Evolutionary conservation across 2,329 filamentous ascomycete genomes (phyloP).

Genomic region (Dactylellina sp.): DNA sequence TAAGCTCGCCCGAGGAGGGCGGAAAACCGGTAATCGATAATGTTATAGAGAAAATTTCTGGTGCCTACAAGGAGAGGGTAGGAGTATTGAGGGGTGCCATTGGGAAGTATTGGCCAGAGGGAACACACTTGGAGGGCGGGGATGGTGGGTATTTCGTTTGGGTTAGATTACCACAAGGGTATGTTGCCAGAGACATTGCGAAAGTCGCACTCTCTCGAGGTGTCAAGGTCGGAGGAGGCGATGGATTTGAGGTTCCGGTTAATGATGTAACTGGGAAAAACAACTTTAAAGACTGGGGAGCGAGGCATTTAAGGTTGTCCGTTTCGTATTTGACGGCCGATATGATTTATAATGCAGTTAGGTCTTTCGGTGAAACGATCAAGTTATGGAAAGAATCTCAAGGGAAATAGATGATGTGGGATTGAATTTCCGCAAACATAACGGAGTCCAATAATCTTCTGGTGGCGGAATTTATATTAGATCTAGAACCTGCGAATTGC

Average conservation of each 20-base stretch:
- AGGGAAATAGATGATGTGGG: background rate
- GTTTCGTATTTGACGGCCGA: constrained; percentile 59
- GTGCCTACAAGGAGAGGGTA: constrained; percentile 69
- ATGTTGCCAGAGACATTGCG: constrained; percentile 70
- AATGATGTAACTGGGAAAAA: constrained; percentile 57
- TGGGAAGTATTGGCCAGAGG: constrained; percentile 72
- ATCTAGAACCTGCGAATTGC: too few relatives aligned
- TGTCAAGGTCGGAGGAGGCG: constrained; percentile 76
- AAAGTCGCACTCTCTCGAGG: constrained; percentile 70
- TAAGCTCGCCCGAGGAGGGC: constrained; percentile 66
- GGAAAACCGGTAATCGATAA: constrained; percentile 62
- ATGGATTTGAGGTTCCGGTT: constrained; percentile 73
- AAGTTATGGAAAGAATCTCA: constrained; percentile 34
- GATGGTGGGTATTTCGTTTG: constrained; percentile 88
- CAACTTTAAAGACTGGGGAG: constrained; percentile 58
- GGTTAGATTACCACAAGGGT: constrained; percentile 72
- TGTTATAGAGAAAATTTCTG: constrained; percentile 68
- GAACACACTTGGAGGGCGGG: constrained; percentile 66
- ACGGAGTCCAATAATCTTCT: too few relatives aligned
- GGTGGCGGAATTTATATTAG: too few relatives aligned
- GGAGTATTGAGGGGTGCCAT: constrained; percentile 72
- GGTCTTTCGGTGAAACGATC: constrained; percentile 54
- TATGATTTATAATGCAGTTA: constrained; percentile 57
- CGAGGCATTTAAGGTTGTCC: constrained; percentile 58
- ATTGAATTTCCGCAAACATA: too few relatives aligned